phyloP scores from a whole-genome alignment of 805 yeast genomes.

The Diddensiella caesifluorescens region DNA sequence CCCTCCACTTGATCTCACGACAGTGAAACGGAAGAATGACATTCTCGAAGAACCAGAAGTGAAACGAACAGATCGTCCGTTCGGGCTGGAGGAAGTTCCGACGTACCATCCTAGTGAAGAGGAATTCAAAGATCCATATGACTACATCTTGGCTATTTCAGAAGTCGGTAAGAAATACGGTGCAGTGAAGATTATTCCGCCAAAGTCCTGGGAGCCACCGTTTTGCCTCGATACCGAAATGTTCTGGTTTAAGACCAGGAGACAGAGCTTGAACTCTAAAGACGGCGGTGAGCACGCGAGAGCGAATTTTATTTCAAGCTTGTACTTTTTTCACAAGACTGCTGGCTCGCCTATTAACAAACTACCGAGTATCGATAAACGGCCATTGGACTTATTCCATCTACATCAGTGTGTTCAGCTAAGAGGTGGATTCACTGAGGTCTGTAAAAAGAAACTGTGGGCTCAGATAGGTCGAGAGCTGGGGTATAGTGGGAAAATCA shows the following conservation, averaged over 20 bases:
- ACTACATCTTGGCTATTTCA: conserved; percentile 46
- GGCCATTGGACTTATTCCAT: conserved; percentile 59
- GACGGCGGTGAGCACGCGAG: conserved; percentile 40
- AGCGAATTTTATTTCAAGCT: conserved; percentile 43
- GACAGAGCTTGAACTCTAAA: conserved; percentile 43
- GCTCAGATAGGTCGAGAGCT: conserved; percentile 77
- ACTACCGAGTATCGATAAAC: conserved; percentile 61
- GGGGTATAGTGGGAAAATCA: conserved; percentile 67
- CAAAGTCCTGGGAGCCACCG: conserved; percentile 38
- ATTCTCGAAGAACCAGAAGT: not conserved
- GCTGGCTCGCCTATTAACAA: conserved; percentile 33
- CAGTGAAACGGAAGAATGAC: conserved; percentile 15
- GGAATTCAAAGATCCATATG: conserved; percentile 55
- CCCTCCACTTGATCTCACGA: conserved; percentile 38
- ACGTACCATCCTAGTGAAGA: conserved; percentile 43
- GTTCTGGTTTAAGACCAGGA: conserved; percentile 45
- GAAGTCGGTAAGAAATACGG: conserved; percentile 54
- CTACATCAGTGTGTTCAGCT: conserved; percentile 52
- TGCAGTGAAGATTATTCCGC: conserved; percentile 63
- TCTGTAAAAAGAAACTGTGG: conserved; percentile 68
- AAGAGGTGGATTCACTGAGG: conserved; percentile 62
- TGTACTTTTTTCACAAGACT: conserved; percentile 40
- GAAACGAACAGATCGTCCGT: conserved; percentile 8
- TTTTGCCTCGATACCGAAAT: conserved; percentile 39
- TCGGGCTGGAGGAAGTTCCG: conserved; percentile 36